Base-by-base conservation (phyloP, 75 land plant species). In the Chamaecyparis obtusa region DNA sequence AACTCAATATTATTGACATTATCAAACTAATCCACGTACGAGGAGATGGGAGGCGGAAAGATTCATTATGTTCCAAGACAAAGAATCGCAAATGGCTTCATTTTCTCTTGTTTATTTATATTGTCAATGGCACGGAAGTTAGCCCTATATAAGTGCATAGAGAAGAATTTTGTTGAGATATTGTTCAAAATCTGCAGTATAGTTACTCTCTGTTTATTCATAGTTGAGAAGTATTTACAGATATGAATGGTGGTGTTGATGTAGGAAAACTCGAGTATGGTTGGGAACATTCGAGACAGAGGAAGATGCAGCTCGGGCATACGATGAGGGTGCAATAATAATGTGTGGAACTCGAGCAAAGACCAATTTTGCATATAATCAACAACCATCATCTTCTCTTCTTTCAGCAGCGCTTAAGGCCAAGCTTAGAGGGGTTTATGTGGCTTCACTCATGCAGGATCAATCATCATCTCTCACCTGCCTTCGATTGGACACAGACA, bases 241-340 rank as follows among this genome's bases (percentile, higher is more conserved):
- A 1, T 14, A 2, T 51, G 55, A 51, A 51, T 51, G 55, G 82
- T 39, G 56, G 11, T 30, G 3, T 51, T 51, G 55, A 85, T 89
- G 85, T 91, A 97, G 99, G 94, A 96, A 97, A 88, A 96, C 92
- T 48, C 88, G 99, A 86, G 92, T 97, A 10, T 96, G 98, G 98
- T 91, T 96, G 16, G 98, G 98, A 19, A 96, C 99, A 32, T 97
- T 94, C 43, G 95, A 93, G 85, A 94, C 96, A 9, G 95, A 94
- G 0, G 95, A 96, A 86, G 96, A 89, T 13, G 99, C 99, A 32
- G 99, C 99, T 11, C 85, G 99, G 54, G 99, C 99, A 0, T 96
- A 97, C 49, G 99, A 97, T 76, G 95, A 94, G 80, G 97, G 97
- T 3, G 97, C 97, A 49, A 87, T 94, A 6, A 83, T 94, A 37